Base-by-base conservation (phyloP, 345 rosid genomes). In the Firmiana major region DNA sequence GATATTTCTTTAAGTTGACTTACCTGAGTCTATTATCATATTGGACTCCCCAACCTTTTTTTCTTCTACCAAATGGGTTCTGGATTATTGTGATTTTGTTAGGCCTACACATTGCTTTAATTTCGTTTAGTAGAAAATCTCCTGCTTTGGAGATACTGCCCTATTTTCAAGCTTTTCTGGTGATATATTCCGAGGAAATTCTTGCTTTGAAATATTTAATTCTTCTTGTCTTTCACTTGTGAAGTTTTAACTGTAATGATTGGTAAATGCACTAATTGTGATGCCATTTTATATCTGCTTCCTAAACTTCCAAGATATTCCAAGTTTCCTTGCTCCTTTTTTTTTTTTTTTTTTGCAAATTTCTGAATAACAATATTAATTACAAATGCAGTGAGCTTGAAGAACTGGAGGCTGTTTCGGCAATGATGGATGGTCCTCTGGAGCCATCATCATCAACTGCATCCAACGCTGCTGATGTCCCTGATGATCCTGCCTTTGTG, bases 401-500 rank as follows among this genome's bases (percentile, higher is more conserved):
- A 88, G 99, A 93, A 80, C 84, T 95, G 77, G 99, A 95, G 84
- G 93, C 92, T 75, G 90, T 89, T 76, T 94, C 99, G 74, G 87
- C 91, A 66, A 90, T 95, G 97, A 90, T 95, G 87, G 98, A 92
- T 54, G 97, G 97, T 78, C 97, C 97, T 63, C 83, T 91, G 84
- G 99, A 95, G 79, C 97, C 94, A 55, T 70, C 96, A 70, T 89
- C 89, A 67, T 80, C 91, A 73, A 71, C 84, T 36, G 51, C 75
- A 15, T 54, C 88, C 26, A 76, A 45, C 82, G 79, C 80, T 77
- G 66, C 85, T 59, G 94, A 88, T 81, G 77, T 78, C 76, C 92
- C 91, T 55, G 90, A 95, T 79, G 98, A 93, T 85, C 91, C 90
- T 79, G 86, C 93, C 71, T 93, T 95, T 59, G 86, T 90, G 70